Evolutionary conservation across 2,329 filamentous ascomycete species (phyloP).

Genomic region (Aspergillus persii): DNA sequence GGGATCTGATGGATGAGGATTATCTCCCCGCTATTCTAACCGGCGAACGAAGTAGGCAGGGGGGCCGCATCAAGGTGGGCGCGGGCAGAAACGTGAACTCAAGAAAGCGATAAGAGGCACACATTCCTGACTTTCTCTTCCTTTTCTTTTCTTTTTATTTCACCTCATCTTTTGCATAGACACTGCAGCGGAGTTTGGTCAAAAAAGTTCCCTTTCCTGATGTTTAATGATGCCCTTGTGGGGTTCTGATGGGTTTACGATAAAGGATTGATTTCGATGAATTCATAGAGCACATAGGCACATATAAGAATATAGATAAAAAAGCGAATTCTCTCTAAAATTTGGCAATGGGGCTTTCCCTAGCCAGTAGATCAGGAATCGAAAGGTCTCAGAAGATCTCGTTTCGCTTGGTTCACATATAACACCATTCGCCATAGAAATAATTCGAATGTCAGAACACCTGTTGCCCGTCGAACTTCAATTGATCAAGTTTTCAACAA

Average conservation of each 20-base stretch:
- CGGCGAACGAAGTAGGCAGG: conserved; percentile 66
- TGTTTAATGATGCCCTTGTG: conserved; percentile 9
- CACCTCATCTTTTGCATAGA: conserved; percentile 9
- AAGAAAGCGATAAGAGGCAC: conserved; percentile 50
- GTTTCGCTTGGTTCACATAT: conserved; percentile 27
- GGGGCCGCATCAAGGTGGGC: conserved; percentile 73
- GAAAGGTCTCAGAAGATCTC: conserved; percentile 15
- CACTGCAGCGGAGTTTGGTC: conserved; percentile 21
- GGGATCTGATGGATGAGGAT: conserved; percentile 92
- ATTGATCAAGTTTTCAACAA: conserved; percentile 9
- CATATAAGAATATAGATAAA: conserved; percentile 12
- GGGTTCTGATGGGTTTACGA: not conserved
- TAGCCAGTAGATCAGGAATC: not conserved
- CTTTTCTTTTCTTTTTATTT: not conserved
- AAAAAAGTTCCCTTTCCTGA: conserved; percentile 14
- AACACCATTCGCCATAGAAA: conserved; percentile 41
- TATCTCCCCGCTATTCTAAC: conserved; percentile 82
- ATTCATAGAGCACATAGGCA: conserved; percentile 17
- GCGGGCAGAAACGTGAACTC: conserved; percentile 86
- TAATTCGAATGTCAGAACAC: conserved; percentile 15
- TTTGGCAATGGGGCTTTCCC: not conserved
- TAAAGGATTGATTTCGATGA: not conserved
- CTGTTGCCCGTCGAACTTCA: conserved; percentile 26
- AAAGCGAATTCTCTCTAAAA: conserved; percentile 5
- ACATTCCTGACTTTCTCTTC: conserved; percentile 15